phyloP scores from a whole-genome alignment of 192 early-diverging fungal genomes.

The Coemansia sp. region DNA sequence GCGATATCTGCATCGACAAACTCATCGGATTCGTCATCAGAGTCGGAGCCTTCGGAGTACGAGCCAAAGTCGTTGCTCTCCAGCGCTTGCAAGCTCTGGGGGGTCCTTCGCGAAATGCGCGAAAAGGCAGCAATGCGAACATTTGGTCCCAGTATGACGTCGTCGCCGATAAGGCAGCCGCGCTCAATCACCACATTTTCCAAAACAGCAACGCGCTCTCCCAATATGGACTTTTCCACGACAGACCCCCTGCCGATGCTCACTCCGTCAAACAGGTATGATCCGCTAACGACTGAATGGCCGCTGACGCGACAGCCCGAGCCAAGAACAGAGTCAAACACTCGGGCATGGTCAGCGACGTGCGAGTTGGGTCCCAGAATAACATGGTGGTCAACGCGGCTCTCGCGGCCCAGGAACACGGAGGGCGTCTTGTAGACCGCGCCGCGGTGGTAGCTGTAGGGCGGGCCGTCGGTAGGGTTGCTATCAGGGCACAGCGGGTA shows the following conservation, averaged over 20 bases:
- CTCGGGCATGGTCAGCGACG: conserved; percentile 69
- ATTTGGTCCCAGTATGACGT: conserved; percentile 69
- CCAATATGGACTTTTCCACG: conserved; percentile 74
- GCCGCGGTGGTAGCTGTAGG: conserved; percentile 73
- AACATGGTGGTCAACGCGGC: conserved; percentile 70
- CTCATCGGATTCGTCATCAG: background rate
- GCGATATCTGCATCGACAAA: conserved; percentile 15
- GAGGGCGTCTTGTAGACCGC: conserved; percentile 82
- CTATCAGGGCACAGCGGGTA: conserved; percentile 93
- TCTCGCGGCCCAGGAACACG: conserved; percentile 69
- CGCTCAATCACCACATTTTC: conserved; percentile 65
- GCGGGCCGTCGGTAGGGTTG: conserved; percentile 65
- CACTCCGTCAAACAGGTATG: conserved; percentile 83
- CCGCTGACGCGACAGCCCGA: conserved; percentile 75
- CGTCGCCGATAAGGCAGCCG: conserved; percentile 74
- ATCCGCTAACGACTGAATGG: conserved; percentile 73
- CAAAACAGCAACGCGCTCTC: conserved; percentile 63
- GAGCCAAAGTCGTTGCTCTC: conserved; percentile 20
- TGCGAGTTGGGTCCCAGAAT: conserved; percentile 73
- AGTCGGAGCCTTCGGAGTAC: background rate
- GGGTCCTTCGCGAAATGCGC: conserved; percentile 53
- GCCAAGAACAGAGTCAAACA: conserved; percentile 84
- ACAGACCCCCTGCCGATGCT: conserved; percentile 65
- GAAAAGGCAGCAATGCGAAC: conserved; percentile 65
- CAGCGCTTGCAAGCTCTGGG: conserved; percentile 7